Conservation (phyloP, 192 early-diverging fungal genomes). For the Allomyces arbusculus region DNA sequence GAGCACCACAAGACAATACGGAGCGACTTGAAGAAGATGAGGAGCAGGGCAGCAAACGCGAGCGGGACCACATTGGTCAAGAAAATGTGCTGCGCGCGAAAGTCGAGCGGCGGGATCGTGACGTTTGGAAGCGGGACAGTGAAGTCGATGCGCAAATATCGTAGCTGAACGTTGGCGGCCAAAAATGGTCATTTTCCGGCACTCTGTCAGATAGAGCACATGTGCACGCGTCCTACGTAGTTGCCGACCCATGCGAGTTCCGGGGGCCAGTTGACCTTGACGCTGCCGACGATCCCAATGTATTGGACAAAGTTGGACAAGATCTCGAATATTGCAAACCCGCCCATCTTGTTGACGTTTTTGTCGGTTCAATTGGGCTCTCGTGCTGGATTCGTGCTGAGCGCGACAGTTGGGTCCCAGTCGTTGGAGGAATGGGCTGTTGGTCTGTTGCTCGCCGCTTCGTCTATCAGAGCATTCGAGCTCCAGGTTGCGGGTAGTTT, state of each 20-base stretch:
- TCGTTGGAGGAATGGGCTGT: too few species aligned
- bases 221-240: background rate
- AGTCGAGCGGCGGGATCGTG: conserved; percentile 1
- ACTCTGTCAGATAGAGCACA: background rate
- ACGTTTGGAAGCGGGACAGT: background rate
- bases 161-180: background rate
- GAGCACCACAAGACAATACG: background rate
- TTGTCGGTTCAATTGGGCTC: too few species aligned
- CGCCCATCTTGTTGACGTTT: background rate
- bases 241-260: background rate
- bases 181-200: background rate
- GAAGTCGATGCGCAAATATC: background rate
- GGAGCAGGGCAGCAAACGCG: background rate
- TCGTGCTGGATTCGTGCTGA: too few species aligned
- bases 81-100: background rate
- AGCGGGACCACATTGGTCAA: background rate
- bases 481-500: too few species aligned
- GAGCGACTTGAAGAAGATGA: conserved; percentile 1
- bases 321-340: background rate
- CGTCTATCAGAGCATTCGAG: too few species aligned
- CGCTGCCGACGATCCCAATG: background rate
- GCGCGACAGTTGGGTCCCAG: too few species aligned
- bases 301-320: background rate
- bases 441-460: too few species aligned
- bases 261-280: background rate